Percentiles rank a stretch among this genome's conserved stretches.
These are phyloP conservation scores for Amauroascus verrucosus DNA, from an alignment of 2,329 filamentous ascomycete genomes.

Conservation along the genomic window DNA sequence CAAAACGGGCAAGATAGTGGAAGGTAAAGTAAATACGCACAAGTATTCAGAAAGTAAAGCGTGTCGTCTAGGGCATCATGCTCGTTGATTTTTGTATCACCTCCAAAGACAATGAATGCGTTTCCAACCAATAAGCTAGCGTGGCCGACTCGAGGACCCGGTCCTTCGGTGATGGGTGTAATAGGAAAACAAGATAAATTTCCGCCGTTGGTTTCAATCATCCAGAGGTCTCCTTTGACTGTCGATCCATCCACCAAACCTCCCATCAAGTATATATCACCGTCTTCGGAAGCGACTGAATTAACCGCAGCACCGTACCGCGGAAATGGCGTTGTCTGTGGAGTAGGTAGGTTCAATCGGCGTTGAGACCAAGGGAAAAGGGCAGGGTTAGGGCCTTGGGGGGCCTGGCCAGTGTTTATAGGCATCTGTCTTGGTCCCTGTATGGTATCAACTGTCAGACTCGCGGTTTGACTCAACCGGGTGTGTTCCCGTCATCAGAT, in stretches of 20 bases:
- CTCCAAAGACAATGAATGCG: slow-evolving; percentile 96
- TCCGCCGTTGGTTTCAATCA: slow-evolving; percentile 76
- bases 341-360: slow-evolving; percentile 71
- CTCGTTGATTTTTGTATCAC: slow-evolving; percentile 95
- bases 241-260: slow-evolving; percentile 89
- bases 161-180: slow-evolving; percentile 83
- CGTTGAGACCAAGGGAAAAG: slow-evolving; percentile 95
- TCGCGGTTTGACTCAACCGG: neutral
- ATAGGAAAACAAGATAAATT: slow-evolving; percentile 87
- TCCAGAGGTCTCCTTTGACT: slow-evolving; percentile 94
- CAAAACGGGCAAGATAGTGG: slow-evolving; percentile 10
- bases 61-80: slow-evolving; percentile 87
- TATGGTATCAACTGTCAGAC: neutral
- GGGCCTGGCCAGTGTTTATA: slow-evolving; percentile 41
- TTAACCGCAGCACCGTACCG: slow-evolving; percentile 97
- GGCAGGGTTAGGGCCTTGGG: slow-evolving; percentile 56
- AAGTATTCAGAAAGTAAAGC: slow-evolving; percentile 91
- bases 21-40: slow-evolving; percentile 47
- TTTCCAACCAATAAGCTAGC: slow-evolving; percentile 91
- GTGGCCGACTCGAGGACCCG: slow-evolving; percentile 88
- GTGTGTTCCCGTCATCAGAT: neutral
- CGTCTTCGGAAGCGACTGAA: slow-evolving; percentile 83
- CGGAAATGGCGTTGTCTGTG: slow-evolving; percentile 78
- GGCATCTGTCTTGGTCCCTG: slow-evolving; percentile 37
- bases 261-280: slow-evolving; percentile 95